phyloP scores from a whole-genome alignment of 306 rosid species.

The Ceratonia siliqua region DNA sequence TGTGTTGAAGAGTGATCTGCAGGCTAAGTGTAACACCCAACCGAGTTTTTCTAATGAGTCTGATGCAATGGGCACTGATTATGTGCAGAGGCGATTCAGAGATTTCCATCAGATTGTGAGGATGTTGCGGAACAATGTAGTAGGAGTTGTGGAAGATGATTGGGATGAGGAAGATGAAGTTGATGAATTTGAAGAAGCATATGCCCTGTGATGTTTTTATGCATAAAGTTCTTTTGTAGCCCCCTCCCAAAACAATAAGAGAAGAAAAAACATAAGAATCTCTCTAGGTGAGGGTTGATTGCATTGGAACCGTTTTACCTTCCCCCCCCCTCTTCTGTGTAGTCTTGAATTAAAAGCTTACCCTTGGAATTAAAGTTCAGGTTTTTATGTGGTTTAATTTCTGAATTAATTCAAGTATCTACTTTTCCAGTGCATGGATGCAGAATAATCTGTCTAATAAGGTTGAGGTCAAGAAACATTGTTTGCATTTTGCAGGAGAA shows the following conservation, averaged over 20 bases:
- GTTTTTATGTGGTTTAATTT: conserved; percentile 18
- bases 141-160: conserved; percentile 31
- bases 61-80: neutral
- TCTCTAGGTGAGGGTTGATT: conserved; percentile 18
- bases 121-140: conserved; percentile 41
- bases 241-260: conserved; percentile 23
- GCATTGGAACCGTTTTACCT: neutral
- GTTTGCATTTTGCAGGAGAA: conserved; percentile 1
- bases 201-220: conserved; percentile 38
- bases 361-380: conserved; percentile 3
- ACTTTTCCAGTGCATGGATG: conserved; percentile 6
- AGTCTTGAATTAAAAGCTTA: neutral
- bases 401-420: conserved; percentile 17
- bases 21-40: conserved; percentile 27
- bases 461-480: neutral
- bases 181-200: conserved; percentile 58
- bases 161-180: conserved; percentile 55
- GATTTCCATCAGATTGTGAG: conserved; percentile 41
- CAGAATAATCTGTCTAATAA: neutral
- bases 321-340: conserved; percentile 15
- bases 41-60: conserved; percentile 37
- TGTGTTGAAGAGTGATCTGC: conserved; percentile 52
- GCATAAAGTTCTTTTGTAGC: conserved; percentile 17
- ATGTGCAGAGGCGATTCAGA: conserved; percentile 30
- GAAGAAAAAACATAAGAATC: conserved; percentile 3